These are phyloP conservation scores for Citrus mangshanensis DNA, from an alignment of 345 rosid genomes.

Conservation along the genomic window DNA sequence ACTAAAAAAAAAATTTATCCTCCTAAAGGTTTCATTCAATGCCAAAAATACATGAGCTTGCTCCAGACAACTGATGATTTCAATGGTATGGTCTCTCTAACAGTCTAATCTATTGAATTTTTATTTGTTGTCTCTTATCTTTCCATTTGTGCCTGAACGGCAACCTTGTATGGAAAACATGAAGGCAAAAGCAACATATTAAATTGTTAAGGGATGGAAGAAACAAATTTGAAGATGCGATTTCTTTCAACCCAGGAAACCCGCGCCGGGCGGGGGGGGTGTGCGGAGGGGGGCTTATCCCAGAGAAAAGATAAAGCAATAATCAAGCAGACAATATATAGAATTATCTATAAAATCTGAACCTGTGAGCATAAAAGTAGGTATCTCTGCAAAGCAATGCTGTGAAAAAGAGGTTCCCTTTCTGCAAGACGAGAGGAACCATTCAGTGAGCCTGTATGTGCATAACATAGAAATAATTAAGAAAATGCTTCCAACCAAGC, in stretches of 20 bases:
- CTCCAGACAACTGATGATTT: neutral
- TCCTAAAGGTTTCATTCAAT: neutral
- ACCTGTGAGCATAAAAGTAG: conserved; percentile 86
- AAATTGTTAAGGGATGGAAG: neutral
- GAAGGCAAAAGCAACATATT: neutral
- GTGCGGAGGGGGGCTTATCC: too few relatives aligned
- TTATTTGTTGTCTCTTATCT: neutral
- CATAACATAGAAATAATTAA: neutral
- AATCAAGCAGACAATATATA: neutral
- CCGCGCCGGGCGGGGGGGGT: too few relatives aligned
- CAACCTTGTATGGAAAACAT: neutral
- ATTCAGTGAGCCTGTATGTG: conserved; percentile 25
- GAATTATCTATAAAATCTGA: conserved; percentile 1
- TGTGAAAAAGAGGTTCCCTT: conserved; percentile 58
- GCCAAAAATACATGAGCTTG: neutral
- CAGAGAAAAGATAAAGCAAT: neutral
- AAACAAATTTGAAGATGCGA: neutral
- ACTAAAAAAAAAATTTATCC: neutral
- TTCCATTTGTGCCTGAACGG: neutral
- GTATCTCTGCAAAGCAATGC: conserved; percentile 81
- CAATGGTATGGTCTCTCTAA: neutral
- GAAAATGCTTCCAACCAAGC: neutral
- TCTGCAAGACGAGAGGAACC: conserved; percentile 25
- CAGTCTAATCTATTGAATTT: neutral
- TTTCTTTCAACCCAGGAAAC: too few relatives aligned